A percentile compares a stretch with the other conserved stretches of the same genome.
Evolutionary conservation across 192 early-diverging fungal species (phyloP).

Genomic region (Rhizoclosmatium globosum): DNA sequence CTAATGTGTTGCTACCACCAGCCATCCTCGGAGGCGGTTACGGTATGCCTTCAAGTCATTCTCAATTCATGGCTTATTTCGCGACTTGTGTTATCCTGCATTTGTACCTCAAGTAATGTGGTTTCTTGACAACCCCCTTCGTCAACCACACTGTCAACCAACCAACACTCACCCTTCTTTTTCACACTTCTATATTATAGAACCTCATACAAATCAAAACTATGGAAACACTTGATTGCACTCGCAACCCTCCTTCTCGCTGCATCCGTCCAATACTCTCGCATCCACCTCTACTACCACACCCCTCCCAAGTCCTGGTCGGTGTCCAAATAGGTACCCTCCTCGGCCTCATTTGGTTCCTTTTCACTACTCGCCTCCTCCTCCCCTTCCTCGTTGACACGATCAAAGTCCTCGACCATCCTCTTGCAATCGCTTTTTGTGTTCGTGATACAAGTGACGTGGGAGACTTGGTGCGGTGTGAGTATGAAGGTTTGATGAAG

Average conservation of each 20-base stretch:
- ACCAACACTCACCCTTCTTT: neutral
- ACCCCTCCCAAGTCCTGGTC: conserved; percentile 74
- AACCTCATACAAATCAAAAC: conserved; percentile 17
- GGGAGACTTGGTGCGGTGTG: conserved; percentile 23
- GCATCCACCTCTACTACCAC: conserved; percentile 78
- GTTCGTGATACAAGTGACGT: conserved; percentile 41
- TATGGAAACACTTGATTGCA: conserved; percentile 52
- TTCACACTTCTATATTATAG: neutral
- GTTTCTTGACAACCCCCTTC: neutral
- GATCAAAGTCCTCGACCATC: conserved; percentile 26
- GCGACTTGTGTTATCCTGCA: conserved; percentile 65
- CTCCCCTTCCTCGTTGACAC: conserved; percentile 36
- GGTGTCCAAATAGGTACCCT: conserved; percentile 65
- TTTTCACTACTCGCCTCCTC: conserved; percentile 28
- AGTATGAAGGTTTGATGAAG: conserved; percentile 21
- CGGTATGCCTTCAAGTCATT: conserved; percentile 86
- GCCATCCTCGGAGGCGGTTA: conserved; percentile 76
- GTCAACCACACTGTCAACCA: neutral
- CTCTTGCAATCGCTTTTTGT: conserved; percentile 33
- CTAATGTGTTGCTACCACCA: conserved; percentile 39
- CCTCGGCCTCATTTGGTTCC: conserved; percentile 67
- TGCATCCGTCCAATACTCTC: conserved; percentile 58
- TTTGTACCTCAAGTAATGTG: conserved; percentile 50
- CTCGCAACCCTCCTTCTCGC: conserved; percentile 36
- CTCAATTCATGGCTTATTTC: conserved; percentile 85